Base-by-base conservation (phyloP, 73 alveolate species). In the Symbiodinium pilosum region DNA sequence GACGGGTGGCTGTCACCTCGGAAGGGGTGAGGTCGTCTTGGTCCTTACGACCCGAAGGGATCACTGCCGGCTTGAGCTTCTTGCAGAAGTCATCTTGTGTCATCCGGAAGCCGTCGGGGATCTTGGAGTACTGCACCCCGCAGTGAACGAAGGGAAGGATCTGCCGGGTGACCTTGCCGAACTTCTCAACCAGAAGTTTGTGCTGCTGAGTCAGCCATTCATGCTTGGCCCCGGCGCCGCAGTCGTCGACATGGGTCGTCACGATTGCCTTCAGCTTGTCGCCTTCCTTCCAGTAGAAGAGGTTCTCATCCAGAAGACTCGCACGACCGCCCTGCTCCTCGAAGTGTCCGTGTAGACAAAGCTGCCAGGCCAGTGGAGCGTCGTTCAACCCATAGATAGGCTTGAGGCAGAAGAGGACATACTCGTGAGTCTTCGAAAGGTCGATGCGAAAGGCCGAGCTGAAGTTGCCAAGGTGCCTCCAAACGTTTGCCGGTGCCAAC, bases 281-380 rank as follows among this genome's bases (percentile, higher is more conserved):
- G 34, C 34, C 14, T 3, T 64, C 81, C 3, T 38, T 4, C 85
- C 85, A 73, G 6, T 9, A 16, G 43, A 73, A 73, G 16, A 36
- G 24, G 34, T 73, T 73, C 51, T 73, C 85, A 30, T 73, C 85
- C 47, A 73, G 28, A 2, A 9, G 20, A 4, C 34, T 18, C 2
- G 85, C 47, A 0, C 12, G 1, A 7, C 85, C 85, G 1, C 85
- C 85, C 14, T 34, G 28, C 3, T 4, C 4, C 51, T 73, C 85
- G n/a, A 73, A 73, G n/a, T 73, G 43, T 0, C 30, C 85, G 32
- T 73, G 92, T 0, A 84, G 71, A 20, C 73, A 42, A 0, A 84
- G 34, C 32, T 84, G 92, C 92, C 92, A 84, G 36, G 92, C 92
- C 32, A 84, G 71, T 0, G 92, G 92, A 12, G 92, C 92, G 9